Evolutionary conservation across 192 early-diverging fungal genomes (phyloP).

Genomic region (Gaertneriomyces sp.): DNA sequence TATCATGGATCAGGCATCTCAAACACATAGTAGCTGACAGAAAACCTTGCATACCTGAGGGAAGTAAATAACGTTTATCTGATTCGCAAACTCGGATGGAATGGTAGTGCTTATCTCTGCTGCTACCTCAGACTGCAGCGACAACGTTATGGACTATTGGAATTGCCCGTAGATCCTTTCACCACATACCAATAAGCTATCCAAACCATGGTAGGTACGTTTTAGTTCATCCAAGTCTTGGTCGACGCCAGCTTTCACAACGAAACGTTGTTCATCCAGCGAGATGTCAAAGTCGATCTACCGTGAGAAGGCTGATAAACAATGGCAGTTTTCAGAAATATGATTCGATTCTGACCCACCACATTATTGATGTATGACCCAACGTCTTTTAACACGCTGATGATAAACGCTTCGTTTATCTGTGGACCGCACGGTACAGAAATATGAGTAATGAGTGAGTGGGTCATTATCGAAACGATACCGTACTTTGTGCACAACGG

Average conservation of each 20-base stretch:
- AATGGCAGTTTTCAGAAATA: neutral
- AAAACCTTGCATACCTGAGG: slow-evolving; percentile 46
- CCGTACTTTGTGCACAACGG: slow-evolving; percentile 22
- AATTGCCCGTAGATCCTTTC: neutral
- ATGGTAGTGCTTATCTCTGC: slow-evolving; percentile 54
- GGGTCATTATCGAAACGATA: neutral
- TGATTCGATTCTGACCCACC: slow-evolving; percentile 31
- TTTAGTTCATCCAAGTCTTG: slow-evolving; percentile 68
- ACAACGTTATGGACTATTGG: neutral
- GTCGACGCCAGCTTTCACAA: slow-evolving; percentile 55
- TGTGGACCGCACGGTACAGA: slow-evolving; percentile 6
- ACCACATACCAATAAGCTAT: slow-evolving; percentile 57
- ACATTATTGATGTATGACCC: slow-evolving; percentile 56
- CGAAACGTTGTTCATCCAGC: slow-evolving; percentile 48
- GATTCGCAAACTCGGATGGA: slow-evolving; percentile 47
- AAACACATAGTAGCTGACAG: neutral
- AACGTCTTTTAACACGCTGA: slow-evolving; percentile 44
- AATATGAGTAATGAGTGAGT: neutral
- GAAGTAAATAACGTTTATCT: slow-evolving; percentile 73
- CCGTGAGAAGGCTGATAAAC: neutral
- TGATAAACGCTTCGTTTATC: slow-evolving; percentile 35
- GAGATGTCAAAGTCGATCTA: slow-evolving; percentile 77
- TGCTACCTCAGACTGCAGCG: slow-evolving; percentile 47
- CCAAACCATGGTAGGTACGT: slow-evolving; percentile 60
- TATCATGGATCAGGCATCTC: neutral